Evolutionary conservation across 1,284 basidiomycete species (phyloP), one percentile per base, ranked within the genome.

Genomic region (Pyrrhoderma lamaoense): DNA sequence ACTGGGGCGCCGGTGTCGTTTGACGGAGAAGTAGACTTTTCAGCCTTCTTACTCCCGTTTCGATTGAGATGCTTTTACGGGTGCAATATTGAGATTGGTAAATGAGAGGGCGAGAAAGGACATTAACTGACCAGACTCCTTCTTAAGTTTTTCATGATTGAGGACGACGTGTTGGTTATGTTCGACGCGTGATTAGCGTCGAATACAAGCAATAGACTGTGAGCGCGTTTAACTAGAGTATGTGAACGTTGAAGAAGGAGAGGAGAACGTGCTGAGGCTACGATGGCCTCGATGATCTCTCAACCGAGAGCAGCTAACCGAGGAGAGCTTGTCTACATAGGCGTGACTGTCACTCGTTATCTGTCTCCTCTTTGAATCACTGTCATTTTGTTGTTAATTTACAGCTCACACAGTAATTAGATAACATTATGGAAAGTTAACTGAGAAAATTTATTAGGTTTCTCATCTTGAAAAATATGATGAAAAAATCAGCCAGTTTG

Each of bases 101-200:
- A 61, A 59, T 45, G 54, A 55, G 38, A 22, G 21, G 5, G n/a
- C n/a, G 38, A n/a, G 14, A 58, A 56, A 58, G 51, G 51, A 57
- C 55, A 53, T 49, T 48, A 42, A 67, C 65, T 65, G 62, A 92
- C 91, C 67, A 93, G 74, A 59, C 85, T 85, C 74, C 92, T 93
- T 79, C 89, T 92, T 65, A 94, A 74, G 58, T 82, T 82, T 74
- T 93, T 94, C 91, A 94, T 94, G 57, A 54, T 58, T 40, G 38
- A 40, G 42, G 57, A 54, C 47, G 46, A 48, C 45, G 45, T 42
- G 49, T 46, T 50, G 55, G 51, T 50, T 50, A 45, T 47, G 31
- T 36, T 31, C 38, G 50, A 53, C 51, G 51, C 53, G 52, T 47
- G 34, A 27, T 38, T 40, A 54, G 50, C 53, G 54, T 49, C 48